These are phyloP conservation scores for Mortierella hygrophila DNA, from an alignment of 192 early-diverging fungal species.

Conservation along the genomic window DNA sequence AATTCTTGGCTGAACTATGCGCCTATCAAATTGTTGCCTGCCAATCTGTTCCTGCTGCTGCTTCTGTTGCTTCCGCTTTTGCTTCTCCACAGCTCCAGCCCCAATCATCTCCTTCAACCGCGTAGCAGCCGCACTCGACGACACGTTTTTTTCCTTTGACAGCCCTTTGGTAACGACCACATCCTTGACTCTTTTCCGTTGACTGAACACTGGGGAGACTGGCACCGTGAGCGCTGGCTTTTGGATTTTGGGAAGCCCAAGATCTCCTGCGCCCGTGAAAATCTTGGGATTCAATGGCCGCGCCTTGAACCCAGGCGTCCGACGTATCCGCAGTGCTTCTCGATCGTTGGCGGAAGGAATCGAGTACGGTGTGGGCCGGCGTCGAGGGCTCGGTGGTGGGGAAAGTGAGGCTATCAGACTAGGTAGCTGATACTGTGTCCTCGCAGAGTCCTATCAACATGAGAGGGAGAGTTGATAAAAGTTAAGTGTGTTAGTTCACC, in stretches of 20 bases:
- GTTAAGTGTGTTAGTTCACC: background rate
- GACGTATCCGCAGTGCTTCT: constrained; percentile 17
- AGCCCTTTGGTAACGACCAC: background rate
- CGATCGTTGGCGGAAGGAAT: constrained; percentile 34
- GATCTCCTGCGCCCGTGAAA: constrained; percentile 47
- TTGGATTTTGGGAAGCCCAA: constrained; percentile 31
- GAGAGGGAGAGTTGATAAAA: background rate
- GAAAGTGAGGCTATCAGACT: constrained; percentile 35
- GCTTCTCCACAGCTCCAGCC: background rate
- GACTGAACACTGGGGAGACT: constrained; percentile 36
- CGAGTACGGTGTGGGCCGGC: constrained; percentile 28
- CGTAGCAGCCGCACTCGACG: constrained; percentile 6
- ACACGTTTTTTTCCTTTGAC: background rate
- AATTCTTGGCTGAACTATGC: background rate
- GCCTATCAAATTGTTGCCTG: background rate
- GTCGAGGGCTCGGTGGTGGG: constrained; percentile 29
- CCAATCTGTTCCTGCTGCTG: background rate
- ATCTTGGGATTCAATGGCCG: constrained; percentile 40
- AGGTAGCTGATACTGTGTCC: constrained; percentile 29
- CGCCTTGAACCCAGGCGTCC: constrained; percentile 38
- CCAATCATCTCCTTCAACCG: constrained; percentile 15
- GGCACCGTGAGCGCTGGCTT: constrained; percentile 41
- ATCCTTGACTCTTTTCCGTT: constrained; percentile 4
- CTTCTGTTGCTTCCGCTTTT: background rate
- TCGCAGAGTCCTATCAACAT: constrained; percentile 26